Evolutionary conservation across 2,329 filamentous ascomycete genomes (phyloP).

Genomic region (Sclerotinia glacialis): DNA sequence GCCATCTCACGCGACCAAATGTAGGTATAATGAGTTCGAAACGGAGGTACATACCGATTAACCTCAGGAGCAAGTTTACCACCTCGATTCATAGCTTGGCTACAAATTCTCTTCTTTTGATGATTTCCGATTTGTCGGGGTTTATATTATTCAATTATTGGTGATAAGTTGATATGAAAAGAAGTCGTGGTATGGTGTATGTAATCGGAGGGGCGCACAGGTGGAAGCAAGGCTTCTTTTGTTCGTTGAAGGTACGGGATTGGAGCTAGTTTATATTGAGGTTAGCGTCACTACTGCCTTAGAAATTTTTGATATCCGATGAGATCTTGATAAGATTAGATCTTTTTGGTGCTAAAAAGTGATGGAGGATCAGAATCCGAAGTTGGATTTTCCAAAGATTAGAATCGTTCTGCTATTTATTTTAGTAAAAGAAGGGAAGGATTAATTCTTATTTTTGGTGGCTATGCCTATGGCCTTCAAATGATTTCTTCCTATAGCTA

Average conservation of each 20-base stretch:
- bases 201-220: constrained; percentile 19
- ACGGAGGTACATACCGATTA: constrained; percentile 71
- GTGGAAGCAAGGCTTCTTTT: constrained; percentile 22
- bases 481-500: not conserved
- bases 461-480: not conserved
- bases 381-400: not conserved
- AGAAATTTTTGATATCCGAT: constrained; percentile 1
- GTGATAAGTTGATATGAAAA: constrained; percentile 21
- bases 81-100: constrained; percentile 88
- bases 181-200: constrained; percentile 17
- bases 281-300: constrained; percentile 8
- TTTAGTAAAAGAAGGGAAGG: not conserved
- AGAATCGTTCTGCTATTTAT: not conserved
- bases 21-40: constrained; percentile 6
- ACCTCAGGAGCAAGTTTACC: constrained; percentile 99
- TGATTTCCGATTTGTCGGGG: constrained; percentile 21
- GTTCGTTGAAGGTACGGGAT: constrained; percentile 16
- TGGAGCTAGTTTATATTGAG: not conserved
- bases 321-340: constrained; percentile 21
- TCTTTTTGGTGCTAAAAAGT: not conserved
- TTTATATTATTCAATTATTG: constrained; percentile 22
- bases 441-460: not conserved
- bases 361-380: not conserved
- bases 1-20: constrained; percentile 14
- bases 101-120: constrained; percentile 29